Evolutionary conservation across 2,329 filamentous ascomycete genomes (phyloP).

Genomic region (Botryotinia globosa): DNA sequence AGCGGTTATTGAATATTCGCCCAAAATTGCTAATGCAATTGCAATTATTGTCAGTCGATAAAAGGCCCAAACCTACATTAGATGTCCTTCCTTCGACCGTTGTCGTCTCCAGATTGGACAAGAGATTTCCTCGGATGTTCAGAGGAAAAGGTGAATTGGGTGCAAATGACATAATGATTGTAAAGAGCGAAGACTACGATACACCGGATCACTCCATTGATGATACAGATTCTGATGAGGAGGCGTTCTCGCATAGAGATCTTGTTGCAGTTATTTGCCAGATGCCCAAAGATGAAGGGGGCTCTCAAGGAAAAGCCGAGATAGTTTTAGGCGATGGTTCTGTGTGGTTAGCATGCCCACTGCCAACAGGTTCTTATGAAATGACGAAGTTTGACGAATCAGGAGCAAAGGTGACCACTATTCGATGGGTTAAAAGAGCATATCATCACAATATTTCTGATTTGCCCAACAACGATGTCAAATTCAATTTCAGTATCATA

Average conservation of each 20-base stretch:
- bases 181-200: conserved; percentile 67
- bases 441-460: conserved; percentile 39
- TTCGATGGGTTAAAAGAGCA: conserved; percentile 64
- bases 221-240: conserved; percentile 49
- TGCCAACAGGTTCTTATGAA: conserved; percentile 60
- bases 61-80: conserved; percentile 63
- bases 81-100: conserved; percentile 72
- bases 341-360: conserved; percentile 54
- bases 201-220: conserved; percentile 49
- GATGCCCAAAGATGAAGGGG: conserved; percentile 52
- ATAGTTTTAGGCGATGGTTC: conserved; percentile 64
- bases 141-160: conserved; percentile 61
- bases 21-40: conserved; percentile 70
- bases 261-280: conserved; percentile 70
- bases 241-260: conserved; percentile 49
- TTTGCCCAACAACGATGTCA: conserved; percentile 43
- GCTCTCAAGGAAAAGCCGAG: conserved; percentile 45
- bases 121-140: conserved; percentile 62
- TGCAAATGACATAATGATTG: conserved; percentile 66
- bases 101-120: conserved; percentile 56
- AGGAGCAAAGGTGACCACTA: conserved; percentile 54
- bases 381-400: conserved; percentile 55
- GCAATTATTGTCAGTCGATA: conserved; percentile 60
- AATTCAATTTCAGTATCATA: conserved; percentile 76
- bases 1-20: conserved; percentile 58